Percentiles rank a stretch among this genome's conserved stretches.
Conservation (phyloP, 345 rosid species). For the Murraya koenigii region DNA sequence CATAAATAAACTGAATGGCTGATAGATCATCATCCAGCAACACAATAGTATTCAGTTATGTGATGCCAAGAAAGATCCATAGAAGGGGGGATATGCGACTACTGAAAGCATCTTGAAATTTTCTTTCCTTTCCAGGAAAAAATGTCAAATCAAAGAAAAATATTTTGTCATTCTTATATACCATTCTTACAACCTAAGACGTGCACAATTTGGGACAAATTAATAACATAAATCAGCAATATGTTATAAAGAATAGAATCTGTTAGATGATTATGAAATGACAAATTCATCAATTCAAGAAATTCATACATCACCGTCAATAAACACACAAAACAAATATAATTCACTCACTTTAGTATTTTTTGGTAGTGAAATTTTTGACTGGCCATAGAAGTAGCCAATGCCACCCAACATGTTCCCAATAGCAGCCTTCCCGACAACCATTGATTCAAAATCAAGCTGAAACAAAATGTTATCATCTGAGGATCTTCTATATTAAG, state of each 20-base stretch:
- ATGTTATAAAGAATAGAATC: background rate
- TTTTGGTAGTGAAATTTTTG: constrained; percentile 58
- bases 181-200: background rate
- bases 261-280: background rate
- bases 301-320: background rate
- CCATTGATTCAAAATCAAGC: constrained; percentile 57
- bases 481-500: constrained; percentile 2
- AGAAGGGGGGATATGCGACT: background rate
- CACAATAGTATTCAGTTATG: background rate
- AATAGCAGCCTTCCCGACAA: constrained; percentile 77
- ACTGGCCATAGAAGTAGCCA: constrained; percentile 94
- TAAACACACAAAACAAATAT: constrained; percentile 9
- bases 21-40: background rate
- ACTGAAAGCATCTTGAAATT: background rate
- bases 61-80: background rate
- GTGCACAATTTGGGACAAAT: constrained; percentile 6
- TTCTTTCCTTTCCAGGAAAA: background rate
- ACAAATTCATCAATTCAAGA: background rate
- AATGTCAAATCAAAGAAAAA: background rate
- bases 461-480: constrained; percentile 30
- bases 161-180: background rate
- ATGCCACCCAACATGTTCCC: constrained; percentile 93
- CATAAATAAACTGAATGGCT: background rate
- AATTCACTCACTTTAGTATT: constrained; percentile 52
- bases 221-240: background rate